Base-by-base conservation (phyloP, 2,329 filamentous ascomycete species). In the Xylaria sp. region DNA sequence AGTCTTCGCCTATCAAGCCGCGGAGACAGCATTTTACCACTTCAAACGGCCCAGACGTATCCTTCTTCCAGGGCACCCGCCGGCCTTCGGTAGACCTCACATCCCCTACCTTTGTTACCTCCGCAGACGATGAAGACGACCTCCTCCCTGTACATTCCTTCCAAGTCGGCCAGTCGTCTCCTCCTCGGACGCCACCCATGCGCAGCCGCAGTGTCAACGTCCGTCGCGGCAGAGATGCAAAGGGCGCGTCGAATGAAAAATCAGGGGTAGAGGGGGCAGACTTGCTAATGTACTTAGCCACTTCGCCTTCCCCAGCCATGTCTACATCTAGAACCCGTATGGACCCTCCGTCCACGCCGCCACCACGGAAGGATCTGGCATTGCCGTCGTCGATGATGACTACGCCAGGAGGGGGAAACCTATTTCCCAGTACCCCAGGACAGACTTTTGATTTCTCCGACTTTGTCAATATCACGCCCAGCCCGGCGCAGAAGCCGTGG, bases 381-480 rank as follows among this genome's bases (percentile, higher is more conserved):
- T 83, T 92, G 69, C 94, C 89, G 25, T 96, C 89, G 63, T 96
- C 90, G 29, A 93, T 95, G 87, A 95, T 96, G 92, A 91, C 88
- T n/a, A 96, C 93, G 11, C 92, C 92, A 1, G 89, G 90, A 60
- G 90, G 90, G 45, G 87, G 87, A 68, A 91, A 89, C 74, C 79
- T 90, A 53, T 88, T 89, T 74, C 88, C 91, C 58, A 89, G 88
- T 69, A 98, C 95, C 0, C 95, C 95, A 0, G 90, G 90, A 17
- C 92, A 94, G 76, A 82, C 79, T 54, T 96, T 98, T 79, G 96
- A 98, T 81, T 97, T 98, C 81, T 89, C 94, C 59, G 96, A 99
- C 77, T 99, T 97, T 80, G 91, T 98, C 77, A 97, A 98, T 80
- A 95, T 98, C 78, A 97, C 96, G 6, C 96, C 96, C 0, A 97